These are phyloP conservation scores for Cyclotella atomus DNA, from an alignment of 108 stramenopile genomes.

Conservation along the genomic window DNA sequence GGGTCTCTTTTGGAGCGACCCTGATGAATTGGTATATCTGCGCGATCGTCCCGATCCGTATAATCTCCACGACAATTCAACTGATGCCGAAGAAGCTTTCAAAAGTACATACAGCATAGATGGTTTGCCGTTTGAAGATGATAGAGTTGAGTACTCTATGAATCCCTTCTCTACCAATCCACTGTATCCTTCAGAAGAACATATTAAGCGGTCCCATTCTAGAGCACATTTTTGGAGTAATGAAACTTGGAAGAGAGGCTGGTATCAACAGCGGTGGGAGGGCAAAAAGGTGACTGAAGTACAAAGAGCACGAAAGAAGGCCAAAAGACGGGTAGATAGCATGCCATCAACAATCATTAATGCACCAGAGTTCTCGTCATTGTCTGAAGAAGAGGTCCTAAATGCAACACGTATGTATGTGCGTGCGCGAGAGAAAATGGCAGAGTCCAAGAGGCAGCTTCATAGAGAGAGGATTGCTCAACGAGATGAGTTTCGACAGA, in stretches of 20 bases:
- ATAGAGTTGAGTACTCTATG: slow-evolving; percentile 22
- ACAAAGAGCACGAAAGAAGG: slow-evolving; percentile 27
- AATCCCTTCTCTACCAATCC: slow-evolving; percentile 66
- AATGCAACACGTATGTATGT: slow-evolving; percentile 62
- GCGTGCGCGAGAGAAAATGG: slow-evolving; percentile 46
- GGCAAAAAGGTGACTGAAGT: slow-evolving; percentile 17
- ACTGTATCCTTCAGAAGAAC: slow-evolving; percentile 42
- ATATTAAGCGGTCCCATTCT: slow-evolving; percentile 55
- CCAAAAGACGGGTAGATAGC: slow-evolving; percentile 30
- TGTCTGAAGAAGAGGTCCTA: slow-evolving; percentile 75
- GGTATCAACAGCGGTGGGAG: slow-evolving; percentile 82
- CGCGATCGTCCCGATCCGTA: slow-evolving; percentile 48
- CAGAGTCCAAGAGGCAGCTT: slow-evolving; percentile 41
- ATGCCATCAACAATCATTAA: slow-evolving; percentile 51
- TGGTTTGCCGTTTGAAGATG: slow-evolving; percentile 20
- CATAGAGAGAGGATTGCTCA: slow-evolving; percentile 35
- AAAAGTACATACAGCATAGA: slow-evolving; percentile 24
- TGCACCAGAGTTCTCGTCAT: slow-evolving; percentile 47
- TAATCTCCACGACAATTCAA: slow-evolving; percentile 27
- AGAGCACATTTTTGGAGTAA: slow-evolving; percentile 63
- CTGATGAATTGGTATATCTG: slow-evolving; percentile 47
- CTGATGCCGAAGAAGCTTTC: slow-evolving; percentile 34
- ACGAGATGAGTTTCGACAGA: slow-evolving; percentile 24
- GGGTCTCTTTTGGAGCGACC: slow-evolving; percentile 47
- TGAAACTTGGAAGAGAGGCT: slow-evolving; percentile 64